Base-by-base conservation (phyloP, 129 eudicot genomes). In the Artemisia tridentata region DNA sequence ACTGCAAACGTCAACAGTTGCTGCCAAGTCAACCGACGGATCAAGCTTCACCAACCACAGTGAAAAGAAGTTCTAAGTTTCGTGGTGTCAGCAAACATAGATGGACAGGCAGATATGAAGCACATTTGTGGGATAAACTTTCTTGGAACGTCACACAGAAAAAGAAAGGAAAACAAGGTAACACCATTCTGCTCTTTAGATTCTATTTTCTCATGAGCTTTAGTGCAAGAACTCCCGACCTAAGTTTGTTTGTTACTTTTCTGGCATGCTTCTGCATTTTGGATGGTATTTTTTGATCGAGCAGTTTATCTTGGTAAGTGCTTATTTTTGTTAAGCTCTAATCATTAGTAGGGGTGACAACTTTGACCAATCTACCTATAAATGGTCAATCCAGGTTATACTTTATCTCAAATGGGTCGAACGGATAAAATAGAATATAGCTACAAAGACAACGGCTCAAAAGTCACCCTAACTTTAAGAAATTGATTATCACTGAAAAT, bases 101-200 rank as follows among this genome's bases (percentile, higher is more conserved):
- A 67, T 86, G 91, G 96, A 89, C 96, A 8, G 91, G 96, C 2
- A 69, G 92, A 75, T 84, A 62, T 41, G 96, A 89, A 68, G 92
- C 92, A 31, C 96, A 89, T 68, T 76, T 89, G 75, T 90, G 96
- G 96, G 96, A 90, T 69, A 90, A 86, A 74, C 85, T 84, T 46
- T 86, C 96, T 61, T 90, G 96, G 96, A 90, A 90, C 60, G 82
- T 86, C 34, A 86, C 96, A 55, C 96, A 86, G 53, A 89, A 86
- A 79, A 89, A 89, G 76, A 89, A 89, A 78, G 96, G 96, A 15
- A 89, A 86, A 84, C 96, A 89, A 86, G 96, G 92, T 89, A 69
- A 10, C 0, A 5, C 19, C 11, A 3, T 8, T 29, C 65, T 12
- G 5, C 11, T 31, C 15, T 9, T 53, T 25, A 16, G 1, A 43